Conservation (phyloP, 495 filamentous ascomycete genomes). For the Lasiosphaeria ovina region DNA sequence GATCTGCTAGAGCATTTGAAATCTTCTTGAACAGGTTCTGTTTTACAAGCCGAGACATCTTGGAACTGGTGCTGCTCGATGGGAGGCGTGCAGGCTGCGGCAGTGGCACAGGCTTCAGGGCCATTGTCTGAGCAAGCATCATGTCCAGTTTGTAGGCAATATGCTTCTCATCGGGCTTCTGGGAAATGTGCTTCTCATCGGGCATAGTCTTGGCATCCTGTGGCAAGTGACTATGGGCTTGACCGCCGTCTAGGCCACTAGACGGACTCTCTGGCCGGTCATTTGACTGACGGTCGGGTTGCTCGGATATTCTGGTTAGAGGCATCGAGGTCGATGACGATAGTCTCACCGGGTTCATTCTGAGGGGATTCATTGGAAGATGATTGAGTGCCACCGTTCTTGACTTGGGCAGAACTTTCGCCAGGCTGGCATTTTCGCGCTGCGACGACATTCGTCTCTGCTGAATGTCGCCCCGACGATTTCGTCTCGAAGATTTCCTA, state of each 20-base stretch:
- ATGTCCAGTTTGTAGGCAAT: constrained; percentile 27
- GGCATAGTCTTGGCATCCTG: too few relatives aligned
- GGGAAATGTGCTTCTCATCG: too few relatives aligned
- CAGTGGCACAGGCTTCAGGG: neutral
- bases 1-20: constrained; percentile 4
- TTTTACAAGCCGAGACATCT: constrained; percentile 7
- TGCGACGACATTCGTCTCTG: neutral
- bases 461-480: neutral
- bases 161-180: constrained; percentile 4
- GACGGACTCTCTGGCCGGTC: constrained; percentile 1
- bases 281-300: neutral
- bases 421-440: neutral
- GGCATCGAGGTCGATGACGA: constrained; percentile 16
- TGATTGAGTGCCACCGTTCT: constrained; percentile 13
- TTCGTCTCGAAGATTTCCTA: constrained; percentile 2
- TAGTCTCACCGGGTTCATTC: constrained; percentile 17
- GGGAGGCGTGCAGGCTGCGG: neutral
- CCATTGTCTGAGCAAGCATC: constrained; percentile 30
- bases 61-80: constrained; percentile 7
- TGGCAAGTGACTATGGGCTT: too few relatives aligned
- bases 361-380: constrained; percentile 17
- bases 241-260: neutral
- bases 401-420: constrained; percentile 3
- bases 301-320: constrained; percentile 1
- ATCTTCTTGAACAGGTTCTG: constrained; percentile 9